These are phyloP conservation scores for Sindora glabra DNA, from an alignment of 306 rosid genomes.

Conservation along the genomic window DNA sequence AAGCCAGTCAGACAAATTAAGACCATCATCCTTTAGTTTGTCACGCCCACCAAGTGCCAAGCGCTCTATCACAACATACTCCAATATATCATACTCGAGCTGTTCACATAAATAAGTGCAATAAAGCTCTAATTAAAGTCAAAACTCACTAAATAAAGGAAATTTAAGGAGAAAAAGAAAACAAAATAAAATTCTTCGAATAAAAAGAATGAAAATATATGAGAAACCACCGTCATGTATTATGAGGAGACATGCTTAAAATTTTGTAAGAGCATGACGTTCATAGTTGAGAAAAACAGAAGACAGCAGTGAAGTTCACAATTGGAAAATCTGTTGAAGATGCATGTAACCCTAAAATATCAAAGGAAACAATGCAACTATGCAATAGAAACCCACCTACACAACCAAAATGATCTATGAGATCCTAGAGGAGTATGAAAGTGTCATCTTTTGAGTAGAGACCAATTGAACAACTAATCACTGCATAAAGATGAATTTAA, in stretches of 20 bases:
- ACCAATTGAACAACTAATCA: no score
- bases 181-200: background rate
- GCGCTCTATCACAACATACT: constrained; percentile 96
- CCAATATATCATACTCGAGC: constrained; percentile 97
- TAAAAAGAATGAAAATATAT: background rate
- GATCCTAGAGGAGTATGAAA: no score
- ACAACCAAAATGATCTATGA: background rate
- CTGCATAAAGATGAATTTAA: no score
- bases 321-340: no score
- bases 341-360: background rate
- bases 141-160: background rate
- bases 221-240: background rate
- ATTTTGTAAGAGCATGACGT: background rate
- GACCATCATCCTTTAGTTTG: constrained; percentile 95
- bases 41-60: constrained; percentile 93
- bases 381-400: background rate
- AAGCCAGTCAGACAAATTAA: constrained; percentile 97
- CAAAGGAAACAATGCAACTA: background rate
- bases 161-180: background rate
- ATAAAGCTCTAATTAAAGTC: background rate
- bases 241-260: background rate
- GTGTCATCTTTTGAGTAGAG: no score
- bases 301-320: background rate
- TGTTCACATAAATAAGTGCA: constrained; percentile 28
- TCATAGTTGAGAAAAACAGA: background rate